Percentiles rank a stretch among this genome's conserved stretches.
These are phyloP conservation scores for Durio zibethinus DNA, from an alignment of 345 rosid genomes.

Conservation along the genomic window DNA sequence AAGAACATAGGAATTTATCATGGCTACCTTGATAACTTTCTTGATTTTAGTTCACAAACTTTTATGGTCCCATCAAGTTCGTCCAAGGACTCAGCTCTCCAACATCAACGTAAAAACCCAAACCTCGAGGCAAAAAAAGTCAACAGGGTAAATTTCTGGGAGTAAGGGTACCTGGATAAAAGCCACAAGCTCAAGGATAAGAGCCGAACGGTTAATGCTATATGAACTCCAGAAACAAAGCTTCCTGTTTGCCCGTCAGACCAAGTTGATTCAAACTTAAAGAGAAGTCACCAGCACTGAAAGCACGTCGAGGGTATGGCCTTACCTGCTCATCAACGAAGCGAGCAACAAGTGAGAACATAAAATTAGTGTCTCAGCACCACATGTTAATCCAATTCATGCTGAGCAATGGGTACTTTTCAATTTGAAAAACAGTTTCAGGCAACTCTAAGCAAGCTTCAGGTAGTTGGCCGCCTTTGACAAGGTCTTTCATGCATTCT, in stretches of 20 bases:
- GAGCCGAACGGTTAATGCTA: conserved; percentile 19
- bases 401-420: background rate
- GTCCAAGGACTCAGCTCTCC: background rate
- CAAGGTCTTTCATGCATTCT: background rate
- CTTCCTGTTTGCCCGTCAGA: conserved; percentile 75
- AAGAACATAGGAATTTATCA: background rate
- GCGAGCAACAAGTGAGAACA: background rate
- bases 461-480: background rate
- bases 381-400: background rate
- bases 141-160: background rate
- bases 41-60: background rate
- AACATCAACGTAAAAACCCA: background rate
- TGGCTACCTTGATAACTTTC: background rate
- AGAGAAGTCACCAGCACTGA: conserved; percentile 39
- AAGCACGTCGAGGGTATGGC: conserved; percentile 72
- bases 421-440: background rate
- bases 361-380: background rate
- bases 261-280: conserved; percentile 63
- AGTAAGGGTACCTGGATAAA: background rate
- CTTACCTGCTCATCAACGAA: conserved; percentile 53
- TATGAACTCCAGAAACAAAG: conserved; percentile 65
- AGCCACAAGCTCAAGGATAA: background rate
- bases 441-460: background rate
- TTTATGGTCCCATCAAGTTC: background rate
- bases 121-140: background rate